Percentiles rank a stretch among this genome's conserved stretches.
Conservation (phyloP, 148 eudicot species). For the Silene conica region DNA sequence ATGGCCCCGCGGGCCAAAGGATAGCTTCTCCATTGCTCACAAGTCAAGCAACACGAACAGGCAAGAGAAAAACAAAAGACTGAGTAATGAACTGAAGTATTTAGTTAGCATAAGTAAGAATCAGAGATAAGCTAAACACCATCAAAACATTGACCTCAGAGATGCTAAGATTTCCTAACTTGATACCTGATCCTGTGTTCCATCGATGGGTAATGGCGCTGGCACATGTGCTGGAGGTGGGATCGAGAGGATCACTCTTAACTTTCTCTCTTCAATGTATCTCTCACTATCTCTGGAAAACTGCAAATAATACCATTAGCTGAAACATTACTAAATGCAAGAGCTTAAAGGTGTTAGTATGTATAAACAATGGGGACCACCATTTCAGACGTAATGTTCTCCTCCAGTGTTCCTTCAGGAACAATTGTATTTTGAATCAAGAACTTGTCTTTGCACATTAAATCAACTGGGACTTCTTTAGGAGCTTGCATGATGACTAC, state of each 20-base stretch:
- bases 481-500: conserved; percentile 90
- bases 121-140: not conserved
- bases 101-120: not conserved
- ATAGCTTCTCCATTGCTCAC: no score
- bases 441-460: conserved; percentile 92
- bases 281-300: conserved; percentile 41
- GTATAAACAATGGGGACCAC: conserved; percentile 33
- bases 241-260: conserved; percentile 62
- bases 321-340: not conserved
- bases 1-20: no score
- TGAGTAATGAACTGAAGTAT: not conserved
- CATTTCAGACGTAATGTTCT: conserved; percentile 63
- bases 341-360: conserved; percentile 3
- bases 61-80: not conserved
- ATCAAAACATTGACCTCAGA: conserved; percentile 14
- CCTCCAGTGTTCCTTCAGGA: conserved; percentile 64
- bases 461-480: conserved; percentile 53
- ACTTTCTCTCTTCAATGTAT: conserved; percentile 69
- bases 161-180: conserved; percentile 22
- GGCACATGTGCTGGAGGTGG: conserved; percentile 51
- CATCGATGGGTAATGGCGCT: conserved; percentile 43
- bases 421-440: conserved; percentile 77
- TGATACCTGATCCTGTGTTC: conserved; percentile 38
- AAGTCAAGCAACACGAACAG: not conserved
- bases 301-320: conserved; percentile 15